Conservation (phyloP, 768 basidiomycete genomes). For the Naganishia randhawae region DNA sequence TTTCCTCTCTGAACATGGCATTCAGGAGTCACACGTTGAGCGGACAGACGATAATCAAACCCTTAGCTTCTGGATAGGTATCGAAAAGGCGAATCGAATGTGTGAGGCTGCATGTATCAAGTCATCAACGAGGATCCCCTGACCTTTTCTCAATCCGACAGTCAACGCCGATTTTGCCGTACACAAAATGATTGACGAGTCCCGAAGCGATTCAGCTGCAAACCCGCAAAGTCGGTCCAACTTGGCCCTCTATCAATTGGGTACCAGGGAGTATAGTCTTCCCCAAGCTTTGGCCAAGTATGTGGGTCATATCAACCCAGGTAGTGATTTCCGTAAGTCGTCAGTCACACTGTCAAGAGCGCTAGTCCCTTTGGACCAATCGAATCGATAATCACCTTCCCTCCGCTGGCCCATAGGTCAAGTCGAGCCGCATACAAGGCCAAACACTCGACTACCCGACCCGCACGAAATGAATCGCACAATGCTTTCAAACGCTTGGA, state of each 20-base stretch:
- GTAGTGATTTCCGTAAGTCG: slow-evolving; percentile 13
- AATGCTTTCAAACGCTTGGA: slow-evolving; percentile 10
- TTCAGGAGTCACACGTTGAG: background rate
- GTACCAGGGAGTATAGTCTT: background rate
- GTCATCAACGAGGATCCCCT: background rate
- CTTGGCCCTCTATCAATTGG: background rate
- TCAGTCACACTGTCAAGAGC: background rate
- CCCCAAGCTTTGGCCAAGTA: background rate
- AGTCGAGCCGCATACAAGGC: background rate
- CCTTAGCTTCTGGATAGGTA: slow-evolving; percentile 4
- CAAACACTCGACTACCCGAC: background rate
- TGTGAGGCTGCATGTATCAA: background rate
- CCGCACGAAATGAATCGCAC: background rate
- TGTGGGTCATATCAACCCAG: slow-evolving; percentile 19
- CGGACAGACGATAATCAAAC: slow-evolving; percentile 7
- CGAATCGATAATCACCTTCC: too few relatives aligned
- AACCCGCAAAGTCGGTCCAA: background rate
- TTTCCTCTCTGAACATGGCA: background rate
- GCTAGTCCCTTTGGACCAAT: background rate
- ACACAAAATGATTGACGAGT: background rate
- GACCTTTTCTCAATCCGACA: background rate
- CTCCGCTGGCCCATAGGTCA: too few relatives aligned
- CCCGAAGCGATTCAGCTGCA: background rate
- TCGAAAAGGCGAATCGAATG: slow-evolving; percentile 13
- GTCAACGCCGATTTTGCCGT: slow-evolving; percentile 20